A percentile compares a stretch with the other conserved stretches of the same genome.
Conservation (phyloP, 768 basidiomycete genomes). For the Amyloporia xantha region DNA sequence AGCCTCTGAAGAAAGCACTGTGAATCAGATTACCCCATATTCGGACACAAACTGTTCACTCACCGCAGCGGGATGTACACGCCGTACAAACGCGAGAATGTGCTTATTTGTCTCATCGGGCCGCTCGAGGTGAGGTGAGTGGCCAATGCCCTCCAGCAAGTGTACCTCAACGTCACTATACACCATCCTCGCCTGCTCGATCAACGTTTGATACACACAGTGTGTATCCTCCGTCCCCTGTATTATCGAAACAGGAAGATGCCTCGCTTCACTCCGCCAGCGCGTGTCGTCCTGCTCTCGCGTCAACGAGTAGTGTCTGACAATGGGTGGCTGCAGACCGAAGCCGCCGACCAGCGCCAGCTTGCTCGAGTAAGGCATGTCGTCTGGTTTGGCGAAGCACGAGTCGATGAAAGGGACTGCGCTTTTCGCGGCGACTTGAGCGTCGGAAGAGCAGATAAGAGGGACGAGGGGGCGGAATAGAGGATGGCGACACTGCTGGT, state of each 20-base stretch:
- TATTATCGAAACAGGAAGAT: conserved; percentile 16
- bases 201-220: conserved; percentile 12
- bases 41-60: background rate
- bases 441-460: conserved; percentile 8
- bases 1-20: no score
- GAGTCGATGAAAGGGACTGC: conserved; percentile 19
- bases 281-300: conserved; percentile 18
- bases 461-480: conserved; percentile 7
- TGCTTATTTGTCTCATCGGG: conserved; percentile 12
- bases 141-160: conserved; percentile 17
- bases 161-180: conserved; percentile 13
- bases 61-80: background rate
- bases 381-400: conserved; percentile 12
- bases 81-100: conserved; percentile 20
- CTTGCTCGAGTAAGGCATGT: conserved; percentile 14
- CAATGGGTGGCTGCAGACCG: conserved; percentile 14
- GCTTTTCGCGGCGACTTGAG: conserved; percentile 8
- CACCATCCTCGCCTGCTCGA: conserved; percentile 7
- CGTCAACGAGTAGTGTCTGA: conserved; percentile 11
- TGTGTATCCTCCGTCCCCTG: conserved; percentile 20
- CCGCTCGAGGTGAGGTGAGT: conserved; percentile 18
- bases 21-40: no score
- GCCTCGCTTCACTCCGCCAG: conserved; percentile 13
- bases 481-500: conserved; percentile 1
- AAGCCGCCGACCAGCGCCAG: conserved; percentile 19